Evolutionary conservation across 1,139 yeast species (phyloP), one percentile per base, ranked within the genome.

Genomic region (Yamadazyma blattariae): DNA sequence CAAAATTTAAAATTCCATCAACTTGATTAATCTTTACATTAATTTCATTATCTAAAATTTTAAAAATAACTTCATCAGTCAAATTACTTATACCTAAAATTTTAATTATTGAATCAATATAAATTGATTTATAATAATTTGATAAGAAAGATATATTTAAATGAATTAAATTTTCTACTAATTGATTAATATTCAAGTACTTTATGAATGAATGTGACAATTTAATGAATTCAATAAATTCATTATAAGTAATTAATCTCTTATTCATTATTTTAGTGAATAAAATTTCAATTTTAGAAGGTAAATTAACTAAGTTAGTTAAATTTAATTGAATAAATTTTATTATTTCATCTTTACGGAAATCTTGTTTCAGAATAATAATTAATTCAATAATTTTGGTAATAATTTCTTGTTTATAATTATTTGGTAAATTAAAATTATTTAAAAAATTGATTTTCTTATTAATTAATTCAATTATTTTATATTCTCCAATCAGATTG

Each of bases 391-490:
- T 43, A 13, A 63, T 52, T 41, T 66, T 66, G 24, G 39, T 14
- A 2, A 39, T 25, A 51, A 54, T 15, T 53, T 43, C 32, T 17
- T 25, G 13, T 31, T 35, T 32, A 25, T 34, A 18, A 36, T 32
- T 27, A 30, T 17, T 14, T n/a, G 33, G 35, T 3, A 55, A 48
- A 7, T 51, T 30, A 30, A 47, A 43, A 28, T 54, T 58, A 2
- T 54, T 57, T 2, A 56, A 38, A 15, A 59, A 41, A n/a, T 60
- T 47, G 30, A 67, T 46, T 42, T 68, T 68, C 42, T 67, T 66
- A 41, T 65, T 64, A 18, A 67, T 54, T 40, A 67, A 52, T 25
- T 67, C 73, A 29, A 64, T 56, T 14, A 66, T 46, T 30, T 56
- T 54, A 25, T 49, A 48, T 7, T 33, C 21, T 23, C 31, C 35